Evolutionary conservation across 257 asterid species (phyloP), one percentile per base, ranked within the genome.

Genomic region (Verbena officinalis): DNA sequence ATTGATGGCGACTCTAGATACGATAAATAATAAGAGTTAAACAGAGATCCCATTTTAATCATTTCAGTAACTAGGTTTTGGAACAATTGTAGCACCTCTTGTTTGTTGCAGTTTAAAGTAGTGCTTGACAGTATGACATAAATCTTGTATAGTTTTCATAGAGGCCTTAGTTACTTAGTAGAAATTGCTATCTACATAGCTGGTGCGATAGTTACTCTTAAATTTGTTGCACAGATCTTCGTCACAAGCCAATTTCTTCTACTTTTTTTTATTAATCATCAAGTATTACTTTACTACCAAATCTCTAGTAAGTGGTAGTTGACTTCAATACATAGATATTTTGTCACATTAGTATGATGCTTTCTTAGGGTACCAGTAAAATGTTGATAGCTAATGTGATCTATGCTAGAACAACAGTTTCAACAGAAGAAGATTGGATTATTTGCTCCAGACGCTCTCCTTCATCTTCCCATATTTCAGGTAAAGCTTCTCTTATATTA

Each of bases 391-490:
- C n/a, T 14, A 58, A 13, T 51, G 27, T 43, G 27, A 24, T 50
- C 74, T 84, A 84, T 51, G 88, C 91, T 36, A 48, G 75, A 40
- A 81, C 87, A 52, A 67, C 84, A 49, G 91, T 76, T 75, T 75
- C 95, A 23, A 78, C 82, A 2, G 84, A 82, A 65, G 84, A 46
- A 54, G 91, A 23, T 65, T 78, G 88, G 60, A 81, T 75, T 33
- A 61, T 39, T 64, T 73, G 88, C 69, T 79, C 86, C 78, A 64
- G 46, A 31, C 79, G 81, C 67, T 79, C 82, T 44, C 50, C 86
- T 72, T 86, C 91, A 14, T 64, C 80, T 66, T 86, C 92, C 97
- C 97, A 92, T 86, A 89, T 80, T 40, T 85, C 87, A 68, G 96
- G 97, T 40, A 89, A 56, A 48, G 96, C 95, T 74, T 89, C 98